Base-by-base conservation (phyloP, 208 protist species). In the Trypanosoma mega region DNA sequence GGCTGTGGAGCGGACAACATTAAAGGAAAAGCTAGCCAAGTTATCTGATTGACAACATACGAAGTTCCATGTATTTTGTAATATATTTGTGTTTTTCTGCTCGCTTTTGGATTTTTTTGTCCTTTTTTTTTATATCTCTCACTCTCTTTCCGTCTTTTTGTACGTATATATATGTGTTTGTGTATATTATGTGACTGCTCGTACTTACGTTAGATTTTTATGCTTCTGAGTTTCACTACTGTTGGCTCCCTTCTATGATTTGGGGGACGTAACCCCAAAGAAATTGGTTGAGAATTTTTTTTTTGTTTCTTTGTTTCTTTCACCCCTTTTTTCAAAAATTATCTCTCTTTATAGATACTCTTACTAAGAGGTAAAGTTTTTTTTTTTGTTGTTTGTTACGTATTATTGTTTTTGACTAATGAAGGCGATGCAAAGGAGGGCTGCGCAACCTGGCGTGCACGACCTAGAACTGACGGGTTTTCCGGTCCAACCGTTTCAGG, bases 381-480 rank as follows among this genome's bases (percentile, higher is more conserved):
- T 6, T 43, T 46, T n/a, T 56, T 27, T 23, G 12, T 64, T 37
- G 24, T 21, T 57, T 9, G 26, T 12, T 56, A 23, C 44, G 14
- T n/a, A 12, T 29, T 33, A 39, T 18, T 11, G 20, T 49, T 29
- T 30, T 20, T 27, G 41, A 64, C 72, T 46, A 31, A 94, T 92
- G 82, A 83, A 80, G 37, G 55, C 52, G 50, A 63, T 76, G 41
- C 75, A 87, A 61, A 76, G 69, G 57, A 73, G 74, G 41, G 45
- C 39, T 48, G 61, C 63, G 23, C 76, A 65, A 34, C 47, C 69
- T 30, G 55, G 56, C 14, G 78, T 89, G 49, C 85, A 78, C 45
- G 82, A 92, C 66, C 63, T 85, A 44, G 84, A 94, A 60, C 64
- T 73, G 9, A 81, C 76, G 2, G 88, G 88, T 29, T 82, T 88